Evolutionary conservation across 805 yeast species (phyloP), one percentile per base, ranked within the genome.

Genomic region (Cyberlindnera euphorbiiphila): DNA sequence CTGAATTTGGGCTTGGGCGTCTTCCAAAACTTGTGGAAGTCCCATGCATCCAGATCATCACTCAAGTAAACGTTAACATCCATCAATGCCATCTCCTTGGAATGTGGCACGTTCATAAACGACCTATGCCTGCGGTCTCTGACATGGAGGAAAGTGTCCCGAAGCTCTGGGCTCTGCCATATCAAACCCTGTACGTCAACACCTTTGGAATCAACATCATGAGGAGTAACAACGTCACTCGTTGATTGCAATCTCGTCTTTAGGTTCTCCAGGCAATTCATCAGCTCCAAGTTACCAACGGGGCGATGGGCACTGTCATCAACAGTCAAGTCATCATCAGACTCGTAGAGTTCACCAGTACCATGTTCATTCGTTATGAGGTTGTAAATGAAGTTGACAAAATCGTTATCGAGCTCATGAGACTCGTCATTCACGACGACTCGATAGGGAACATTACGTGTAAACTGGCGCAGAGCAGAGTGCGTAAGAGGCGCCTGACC

Each of bases 1-100:
- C 71, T 67, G 10, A 75, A 59, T 44, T 65, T 68, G 6, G 78
- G 73, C 35, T 66, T 68, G 8, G 78, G 64, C 54, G 18, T 62
- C 41, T 47, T 61, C 58, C 48, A 57, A 61, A 22, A 69, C 65
- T 14, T 67, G 53, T 37, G 62, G 61, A 37, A 70, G 2, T 32
- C 13, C 45, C 42, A 46, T 3, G 4, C 12, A n/a, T 30, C 15
- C 25, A 21, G 9, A 10, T 20, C 4, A 19, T 31, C 5, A 20
- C 49, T 51, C 22, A 36, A 15, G 11, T 29, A 15, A 2, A 36
- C 22, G 14, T 29, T 34, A 14, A 50, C 36, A 31, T 50, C 53
- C 0, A 34, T 17, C 14, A 32, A 24, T 1, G 60, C 56, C 9
- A 11, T n/a, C n/a, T 36, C 28, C 11, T 44, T 47, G 8, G 65